Conservation (phyloP, 257 asterid species). For the Rauvolfia tetraphylla region DNA sequence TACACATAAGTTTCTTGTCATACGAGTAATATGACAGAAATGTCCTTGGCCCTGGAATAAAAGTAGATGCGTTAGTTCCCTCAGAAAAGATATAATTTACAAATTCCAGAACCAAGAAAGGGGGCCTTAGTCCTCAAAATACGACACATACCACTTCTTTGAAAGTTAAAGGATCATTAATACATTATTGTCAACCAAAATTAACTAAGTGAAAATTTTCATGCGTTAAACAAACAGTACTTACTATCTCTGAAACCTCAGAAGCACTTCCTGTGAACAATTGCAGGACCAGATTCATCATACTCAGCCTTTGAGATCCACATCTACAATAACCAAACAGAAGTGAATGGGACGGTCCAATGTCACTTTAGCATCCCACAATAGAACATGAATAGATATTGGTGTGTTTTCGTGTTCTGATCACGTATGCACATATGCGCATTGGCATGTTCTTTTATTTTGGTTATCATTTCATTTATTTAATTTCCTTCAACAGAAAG, state of each 20-base stretch:
- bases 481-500: too few relatives aligned
- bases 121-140: background rate
- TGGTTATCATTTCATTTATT: too few relatives aligned
- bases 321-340: conserved; percentile 37
- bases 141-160: background rate
- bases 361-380: background rate
- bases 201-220: too few relatives aligned
- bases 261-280: conserved; percentile 66
- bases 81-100: too few relatives aligned
- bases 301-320: conserved; percentile 59
- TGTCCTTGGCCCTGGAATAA: background rate
- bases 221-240: background rate
- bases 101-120: too few relatives aligned
- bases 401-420: too few relatives aligned
- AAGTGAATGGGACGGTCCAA: background rate
- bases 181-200: too few relatives aligned
- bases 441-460: background rate
- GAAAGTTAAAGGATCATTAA: too few relatives aligned
- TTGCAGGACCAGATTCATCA: conserved; percentile 59
- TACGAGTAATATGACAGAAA: background rate
- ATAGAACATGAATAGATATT: background rate
- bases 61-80: background rate
- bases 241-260: conserved; percentile 11
- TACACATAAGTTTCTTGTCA: background rate
- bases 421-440: too few relatives aligned